Conservation (phyloP, 495 filamentous ascomycete species). For the Cetradonia linearis region DNA sequence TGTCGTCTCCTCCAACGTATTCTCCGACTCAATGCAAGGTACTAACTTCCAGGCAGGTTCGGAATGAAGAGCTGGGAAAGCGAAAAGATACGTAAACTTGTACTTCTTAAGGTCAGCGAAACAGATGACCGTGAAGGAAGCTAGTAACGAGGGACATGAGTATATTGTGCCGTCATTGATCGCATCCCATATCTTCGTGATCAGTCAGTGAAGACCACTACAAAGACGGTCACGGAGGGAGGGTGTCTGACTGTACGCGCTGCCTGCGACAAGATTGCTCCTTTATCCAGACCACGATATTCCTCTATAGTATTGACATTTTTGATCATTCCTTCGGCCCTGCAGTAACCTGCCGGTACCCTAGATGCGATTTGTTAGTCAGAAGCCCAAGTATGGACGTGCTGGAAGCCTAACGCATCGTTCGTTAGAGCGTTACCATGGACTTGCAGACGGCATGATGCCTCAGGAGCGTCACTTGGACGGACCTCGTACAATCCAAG, state of each 20-base stretch:
- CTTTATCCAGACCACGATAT: slow-evolving; percentile 68
- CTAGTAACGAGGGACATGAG: slow-evolving; percentile 79
- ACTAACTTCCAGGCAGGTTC: slow-evolving; percentile 63
- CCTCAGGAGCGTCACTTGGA: slow-evolving; percentile 51
- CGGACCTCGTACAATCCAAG: slow-evolving; percentile 87
- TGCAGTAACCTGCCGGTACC: slow-evolving; percentile 57
- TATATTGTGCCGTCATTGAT: slow-evolving; percentile 94
- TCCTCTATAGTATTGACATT: slow-evolving; percentile 96
- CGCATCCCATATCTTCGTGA: slow-evolving; percentile 80
- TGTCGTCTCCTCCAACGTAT: slow-evolving; percentile 20
- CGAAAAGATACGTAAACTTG: slow-evolving; percentile 89
- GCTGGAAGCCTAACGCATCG: slow-evolving; percentile 53
- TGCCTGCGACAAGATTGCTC: slow-evolving; percentile 57
- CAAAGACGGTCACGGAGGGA: not conserved
- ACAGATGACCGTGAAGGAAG: slow-evolving; percentile 80
- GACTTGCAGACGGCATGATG: slow-evolving; percentile 77
- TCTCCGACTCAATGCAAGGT: not conserved
- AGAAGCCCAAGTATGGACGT: not conserved
- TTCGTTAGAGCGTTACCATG: slow-evolving; percentile 74
- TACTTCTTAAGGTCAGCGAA: slow-evolving; percentile 96
- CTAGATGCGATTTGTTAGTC: slow-evolving; percentile 35
- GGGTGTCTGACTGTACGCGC: slow-evolving; percentile 58
- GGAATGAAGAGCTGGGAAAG: slow-evolving; percentile 84
- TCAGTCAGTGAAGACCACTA: slow-evolving; percentile 5
- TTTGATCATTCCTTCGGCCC: slow-evolving; percentile 87